Conservation (phyloP, 768 basidiomycete species). For the Russula sp. region DNA sequence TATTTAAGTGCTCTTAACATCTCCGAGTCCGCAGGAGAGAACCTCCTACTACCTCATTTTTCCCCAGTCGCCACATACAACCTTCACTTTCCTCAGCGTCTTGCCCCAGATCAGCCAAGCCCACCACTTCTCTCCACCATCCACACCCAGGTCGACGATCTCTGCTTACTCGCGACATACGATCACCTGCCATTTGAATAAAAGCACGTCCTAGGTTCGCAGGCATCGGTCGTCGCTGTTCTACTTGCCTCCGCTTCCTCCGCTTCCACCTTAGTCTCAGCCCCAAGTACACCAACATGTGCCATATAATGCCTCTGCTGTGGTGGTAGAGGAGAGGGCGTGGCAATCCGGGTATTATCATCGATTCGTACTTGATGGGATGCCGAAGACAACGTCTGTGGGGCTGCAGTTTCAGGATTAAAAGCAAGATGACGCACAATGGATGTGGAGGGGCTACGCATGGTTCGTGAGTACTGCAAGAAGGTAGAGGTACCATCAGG, state of each 20-base stretch:
- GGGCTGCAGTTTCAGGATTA: not conserved
- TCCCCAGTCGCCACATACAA: no score
- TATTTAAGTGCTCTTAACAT: no score
- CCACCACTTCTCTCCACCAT: slow-evolving; percentile 75
- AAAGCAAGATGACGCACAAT: slow-evolving; percentile 46
- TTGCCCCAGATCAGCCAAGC: slow-evolving; percentile 25
- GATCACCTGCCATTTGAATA: slow-evolving; percentile 60
- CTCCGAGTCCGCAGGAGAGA: no score
- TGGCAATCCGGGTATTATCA: no score
- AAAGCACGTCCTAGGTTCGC: slow-evolving; percentile 58
- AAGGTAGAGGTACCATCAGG: not conserved
- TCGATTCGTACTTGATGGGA: not conserved
- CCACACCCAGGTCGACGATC: slow-evolving; percentile 70
- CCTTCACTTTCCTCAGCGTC: no score
- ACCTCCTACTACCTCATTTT: no score
- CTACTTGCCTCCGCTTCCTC: no score
- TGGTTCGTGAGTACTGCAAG: not conserved
- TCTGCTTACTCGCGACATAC: slow-evolving; percentile 61
- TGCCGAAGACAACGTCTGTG: not conserved
- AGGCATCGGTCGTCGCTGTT: slow-evolving; percentile 10
- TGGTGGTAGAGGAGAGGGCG: no score
- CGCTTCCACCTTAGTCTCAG: no score
- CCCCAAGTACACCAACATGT: no score
- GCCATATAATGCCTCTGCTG: no score
- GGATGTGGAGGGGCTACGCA: slow-evolving; percentile 23